These are phyloP conservation scores for Huntiella decipiens DNA, from an alignment of 2,329 filamentous ascomycete species.

Conservation along the genomic window DNA sequence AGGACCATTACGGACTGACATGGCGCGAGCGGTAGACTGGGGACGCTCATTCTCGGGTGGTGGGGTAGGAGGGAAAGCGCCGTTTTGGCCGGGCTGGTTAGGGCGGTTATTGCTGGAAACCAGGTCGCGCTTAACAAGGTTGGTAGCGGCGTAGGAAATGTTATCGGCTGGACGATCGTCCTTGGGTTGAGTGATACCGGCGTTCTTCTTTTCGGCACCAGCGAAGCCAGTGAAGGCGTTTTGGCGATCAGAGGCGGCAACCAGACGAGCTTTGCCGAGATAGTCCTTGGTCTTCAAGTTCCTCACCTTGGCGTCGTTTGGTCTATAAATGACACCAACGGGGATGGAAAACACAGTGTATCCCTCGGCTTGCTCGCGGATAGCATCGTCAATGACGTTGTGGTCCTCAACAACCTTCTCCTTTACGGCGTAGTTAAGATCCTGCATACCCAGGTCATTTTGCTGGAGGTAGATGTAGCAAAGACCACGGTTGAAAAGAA, in stretches of 20 bases:
- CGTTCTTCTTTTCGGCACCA: constrained; percentile 59
- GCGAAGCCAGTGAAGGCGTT: constrained; percentile 72
- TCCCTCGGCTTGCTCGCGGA: constrained; percentile 82
- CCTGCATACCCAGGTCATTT: constrained; percentile 74
- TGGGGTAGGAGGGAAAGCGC: constrained; percentile 92
- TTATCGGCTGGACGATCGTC: constrained; percentile 72
- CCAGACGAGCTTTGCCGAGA: constrained; percentile 81
- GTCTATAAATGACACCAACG: constrained; percentile 83
- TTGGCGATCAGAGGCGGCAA: constrained; percentile 65
- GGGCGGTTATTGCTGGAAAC: constrained; percentile 49
- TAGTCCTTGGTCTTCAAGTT: constrained; percentile 98
- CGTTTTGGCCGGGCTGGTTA: constrained; percentile 30
- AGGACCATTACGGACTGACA: constrained; percentile 41
- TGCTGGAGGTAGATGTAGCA: constrained; percentile 97
- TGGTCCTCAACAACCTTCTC: constrained; percentile 95
- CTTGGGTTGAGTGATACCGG: constrained; percentile 34
- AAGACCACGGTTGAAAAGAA: constrained; percentile 88
- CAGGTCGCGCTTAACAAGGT: constrained; percentile 75
- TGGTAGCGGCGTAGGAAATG: constrained; percentile 80
- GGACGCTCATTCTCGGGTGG: constrained; percentile 71
- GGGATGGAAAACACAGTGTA: constrained; percentile 98
- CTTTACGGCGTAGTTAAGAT: constrained; percentile 75
- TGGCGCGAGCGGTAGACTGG: constrained; percentile 29
- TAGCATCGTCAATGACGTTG: constrained; percentile 95
- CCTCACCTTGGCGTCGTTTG: constrained; percentile 94